These are phyloP conservation scores for Pulicaria dysenterica DNA, from an alignment of 129 eudicot genomes.

Conservation along the genomic window DNA sequence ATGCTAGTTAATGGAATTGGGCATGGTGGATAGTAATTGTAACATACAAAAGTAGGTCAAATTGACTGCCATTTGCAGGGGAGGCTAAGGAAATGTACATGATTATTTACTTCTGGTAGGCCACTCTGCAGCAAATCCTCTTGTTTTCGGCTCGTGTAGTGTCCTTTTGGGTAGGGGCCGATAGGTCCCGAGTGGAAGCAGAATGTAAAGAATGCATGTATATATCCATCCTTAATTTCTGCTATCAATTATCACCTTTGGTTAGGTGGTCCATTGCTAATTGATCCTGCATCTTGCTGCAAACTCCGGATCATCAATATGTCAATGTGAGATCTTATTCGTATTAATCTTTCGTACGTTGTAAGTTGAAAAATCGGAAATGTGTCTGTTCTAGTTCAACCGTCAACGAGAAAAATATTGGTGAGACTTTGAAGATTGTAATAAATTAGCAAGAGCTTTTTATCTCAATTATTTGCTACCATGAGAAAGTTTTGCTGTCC, in stretches of 20 bases:
- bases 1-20: background rate
- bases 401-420: background rate
- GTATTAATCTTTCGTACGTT: background rate
- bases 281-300: constrained; percentile 15
- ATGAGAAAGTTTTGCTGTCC: background rate
- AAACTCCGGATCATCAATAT: background rate
- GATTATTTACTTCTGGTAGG: constrained; percentile 14
- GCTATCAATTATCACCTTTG: constrained; percentile 12
- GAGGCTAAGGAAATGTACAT: constrained; percentile 18
- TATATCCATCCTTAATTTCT: constrained; percentile 16
- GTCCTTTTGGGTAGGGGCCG: constrained; percentile 23
- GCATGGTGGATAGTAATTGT: constrained; percentile 18
- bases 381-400: background rate
- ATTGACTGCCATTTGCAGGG: background rate
- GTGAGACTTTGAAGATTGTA: background rate
- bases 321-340: background rate
- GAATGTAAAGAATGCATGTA: constrained; percentile 2
- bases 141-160: background rate
- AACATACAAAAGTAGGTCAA: constrained; percentile 22
- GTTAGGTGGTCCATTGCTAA: constrained; percentile 24
- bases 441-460: background rate
- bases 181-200: constrained; percentile 5
- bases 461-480: background rate
- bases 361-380: constrained; percentile 16
- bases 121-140: constrained; percentile 8